phyloP scores from a whole-genome alignment of 164 flowering plant genomes.

The Annona squamosa region DNA sequence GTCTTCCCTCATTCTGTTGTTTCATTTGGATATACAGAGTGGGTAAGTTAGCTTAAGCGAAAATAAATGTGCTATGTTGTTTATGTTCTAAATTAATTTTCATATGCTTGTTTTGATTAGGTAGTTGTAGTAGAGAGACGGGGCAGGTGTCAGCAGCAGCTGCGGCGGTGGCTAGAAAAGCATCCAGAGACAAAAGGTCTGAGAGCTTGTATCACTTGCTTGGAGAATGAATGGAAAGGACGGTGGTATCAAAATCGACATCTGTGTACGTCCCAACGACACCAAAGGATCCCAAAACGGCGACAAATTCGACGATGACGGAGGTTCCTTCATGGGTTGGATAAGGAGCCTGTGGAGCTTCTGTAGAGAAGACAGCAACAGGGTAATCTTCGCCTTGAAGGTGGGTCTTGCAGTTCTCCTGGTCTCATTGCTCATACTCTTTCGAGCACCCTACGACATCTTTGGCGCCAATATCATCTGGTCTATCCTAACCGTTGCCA shows the following conservation, averaged over 20 bases:
- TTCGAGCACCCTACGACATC: slow-evolving; percentile 57
- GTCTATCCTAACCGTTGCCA: slow-evolving; percentile 85
- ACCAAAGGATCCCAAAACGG: slow-evolving; percentile 1
- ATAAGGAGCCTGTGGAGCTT: slow-evolving; percentile 44
- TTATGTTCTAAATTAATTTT: not conserved
- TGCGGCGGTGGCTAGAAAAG: not conserved
- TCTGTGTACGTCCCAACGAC: slow-evolving; percentile 2
- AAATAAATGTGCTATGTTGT: not conserved
- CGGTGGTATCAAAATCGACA: slow-evolving; percentile 28
- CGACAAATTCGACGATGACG: slow-evolving; percentile 12
- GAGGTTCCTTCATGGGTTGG: slow-evolving; percentile 28
- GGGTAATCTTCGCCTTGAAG: slow-evolving; percentile 62
- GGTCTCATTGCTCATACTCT: slow-evolving; percentile 64
- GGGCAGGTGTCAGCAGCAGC: not conserved
- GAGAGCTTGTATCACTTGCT: not conserved
- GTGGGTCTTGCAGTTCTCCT: slow-evolving; percentile 73
- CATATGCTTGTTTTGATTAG: not conserved
- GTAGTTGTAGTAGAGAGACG: slow-evolving; percentile 1
- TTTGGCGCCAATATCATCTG: slow-evolving; percentile 80
- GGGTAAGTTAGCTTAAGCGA: not conserved
- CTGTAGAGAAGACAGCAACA: slow-evolving; percentile 54
- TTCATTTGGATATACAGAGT: not conserved
- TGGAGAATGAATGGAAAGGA: slow-evolving; percentile 65
- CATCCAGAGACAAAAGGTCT: not conserved
- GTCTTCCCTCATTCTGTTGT: not conserved